phyloP scores from a whole-genome alignment of 2,329 filamentous ascomycete species.

The Aspergillus ochraceus region DNA sequence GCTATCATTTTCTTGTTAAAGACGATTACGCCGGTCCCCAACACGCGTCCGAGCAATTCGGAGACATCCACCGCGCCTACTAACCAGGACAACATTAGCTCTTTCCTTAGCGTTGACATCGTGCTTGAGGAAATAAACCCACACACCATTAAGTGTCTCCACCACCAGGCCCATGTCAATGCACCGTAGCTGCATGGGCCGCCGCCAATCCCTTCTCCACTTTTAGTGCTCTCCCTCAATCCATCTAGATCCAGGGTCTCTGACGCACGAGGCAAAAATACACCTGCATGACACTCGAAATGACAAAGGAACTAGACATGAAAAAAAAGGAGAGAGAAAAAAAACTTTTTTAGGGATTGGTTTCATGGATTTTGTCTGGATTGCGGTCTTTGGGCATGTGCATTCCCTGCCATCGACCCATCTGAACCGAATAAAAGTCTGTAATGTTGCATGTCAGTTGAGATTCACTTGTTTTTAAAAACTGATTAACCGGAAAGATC shows the following conservation, averaged over 20 bases:
- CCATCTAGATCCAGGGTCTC: conserved; percentile 45
- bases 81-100: conserved; percentile 6
- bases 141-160: conserved; percentile 21
- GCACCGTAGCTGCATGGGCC: conserved; percentile 33
- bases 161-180: conserved; percentile 29
- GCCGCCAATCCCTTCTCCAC: conserved; percentile 36
- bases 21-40: not conserved
- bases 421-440: conserved; percentile 23
- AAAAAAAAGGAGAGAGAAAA: not conserved
- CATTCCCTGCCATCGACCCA: conserved; percentile 18
- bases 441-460: conserved; percentile 20
- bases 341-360: conserved; percentile 19
- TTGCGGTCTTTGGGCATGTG: conserved; percentile 23
- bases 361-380: conserved; percentile 20
- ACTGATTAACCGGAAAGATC: conserved; percentile 16
- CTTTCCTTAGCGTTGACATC: conserved; percentile 11
- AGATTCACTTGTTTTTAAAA: conserved; percentile 12
- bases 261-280: conserved; percentile 44
- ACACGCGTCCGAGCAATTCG: conserved; percentile 3
- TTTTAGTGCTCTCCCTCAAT: conserved; percentile 24
- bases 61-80: conserved; percentile 7
- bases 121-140: conserved; percentile 11
- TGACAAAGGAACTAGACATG: conserved; percentile 31
- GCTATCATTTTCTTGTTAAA: not conserved
- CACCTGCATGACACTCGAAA: conserved; percentile 44